Conservation (phyloP, 1,284 basidiomycete genomes). For the Papiliotrema terrestris region DNA sequence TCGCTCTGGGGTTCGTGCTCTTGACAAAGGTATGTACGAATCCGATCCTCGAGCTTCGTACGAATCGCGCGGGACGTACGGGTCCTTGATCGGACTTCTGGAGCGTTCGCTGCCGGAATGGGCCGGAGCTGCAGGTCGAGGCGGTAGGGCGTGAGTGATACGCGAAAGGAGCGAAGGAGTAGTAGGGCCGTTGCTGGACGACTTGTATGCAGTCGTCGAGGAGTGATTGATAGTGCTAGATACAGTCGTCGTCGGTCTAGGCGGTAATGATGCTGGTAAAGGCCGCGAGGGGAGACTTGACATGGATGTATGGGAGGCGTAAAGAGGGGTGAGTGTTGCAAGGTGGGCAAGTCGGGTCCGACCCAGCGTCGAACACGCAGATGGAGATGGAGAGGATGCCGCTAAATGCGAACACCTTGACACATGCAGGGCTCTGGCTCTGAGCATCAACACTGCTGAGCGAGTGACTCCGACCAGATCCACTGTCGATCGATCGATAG, state of each 20-base stretch:
- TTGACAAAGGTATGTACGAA: neutral
- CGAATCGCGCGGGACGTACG: neutral
- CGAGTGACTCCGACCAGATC: too few species aligned
- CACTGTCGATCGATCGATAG: too few species aligned
- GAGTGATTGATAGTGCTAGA: neutral
- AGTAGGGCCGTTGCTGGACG: neutral
- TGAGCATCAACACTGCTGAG: too few species aligned
- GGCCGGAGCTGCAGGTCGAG: neutral
- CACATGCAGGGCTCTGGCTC: neutral
- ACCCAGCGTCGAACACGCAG: neutral
- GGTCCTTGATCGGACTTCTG: neutral
- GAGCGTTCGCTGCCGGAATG: neutral
- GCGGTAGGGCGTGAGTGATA: neutral
- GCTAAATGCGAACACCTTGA: neutral
- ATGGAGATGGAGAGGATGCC: neutral
- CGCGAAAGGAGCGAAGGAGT: neutral
- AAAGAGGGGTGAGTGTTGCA: neutral
- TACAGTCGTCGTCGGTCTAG: neutral
- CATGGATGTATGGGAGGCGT: neutral
- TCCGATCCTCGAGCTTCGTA: neutral
- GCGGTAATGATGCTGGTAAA: neutral
- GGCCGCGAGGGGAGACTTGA: conserved; percentile 1
- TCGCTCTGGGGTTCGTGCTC: neutral
- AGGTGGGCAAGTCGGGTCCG: neutral
- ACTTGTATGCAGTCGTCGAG: neutral